phyloP scores from a whole-genome alignment of 192 early-diverging fungal genomes.

The Coemansia sp. region DNA sequence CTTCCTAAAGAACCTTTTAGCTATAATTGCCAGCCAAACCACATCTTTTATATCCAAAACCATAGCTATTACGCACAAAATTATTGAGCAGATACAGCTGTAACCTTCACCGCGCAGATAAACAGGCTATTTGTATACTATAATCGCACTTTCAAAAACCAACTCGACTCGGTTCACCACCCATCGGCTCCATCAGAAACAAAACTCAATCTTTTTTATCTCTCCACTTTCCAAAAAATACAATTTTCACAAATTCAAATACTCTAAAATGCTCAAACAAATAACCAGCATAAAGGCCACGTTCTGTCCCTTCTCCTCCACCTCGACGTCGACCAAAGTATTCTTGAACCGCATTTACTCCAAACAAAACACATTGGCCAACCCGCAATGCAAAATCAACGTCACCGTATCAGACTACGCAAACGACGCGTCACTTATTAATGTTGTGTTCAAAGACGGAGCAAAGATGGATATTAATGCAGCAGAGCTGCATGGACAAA shows the following conservation, averaged over 20 bases:
- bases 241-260: not conserved
- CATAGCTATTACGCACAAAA: too few relatives aligned
- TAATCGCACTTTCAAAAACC: too few relatives aligned
- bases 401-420: slow-evolving; percentile 18
- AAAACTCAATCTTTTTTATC: not conserved
- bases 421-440: slow-evolving; percentile 38
- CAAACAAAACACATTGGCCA: slow-evolving; percentile 39
- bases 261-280: slow-evolving; percentile 45
- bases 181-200: not conserved
- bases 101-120: too few relatives aligned
- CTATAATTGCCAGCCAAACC: too few relatives aligned
- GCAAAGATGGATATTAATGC: slow-evolving; percentile 37
- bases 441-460: slow-evolving; percentile 53
- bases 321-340: slow-evolving; percentile 46
- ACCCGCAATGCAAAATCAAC: slow-evolving; percentile 53
- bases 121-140: too few relatives aligned
- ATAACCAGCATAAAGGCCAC: slow-evolving; percentile 43
- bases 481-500: slow-evolving; percentile 36
- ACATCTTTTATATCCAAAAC: too few relatives aligned
- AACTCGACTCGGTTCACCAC: too few relatives aligned
- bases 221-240: not conserved
- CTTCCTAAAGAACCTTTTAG: not conserved
- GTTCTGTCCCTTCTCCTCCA: slow-evolving; percentile 44
- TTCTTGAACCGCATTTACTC: slow-evolving; percentile 48
- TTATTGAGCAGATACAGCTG: too few relatives aligned